phyloP scores from a whole-genome alignment of 2,329 filamentous ascomycete species.

The Atkinsonella hypoxylon region DNA sequence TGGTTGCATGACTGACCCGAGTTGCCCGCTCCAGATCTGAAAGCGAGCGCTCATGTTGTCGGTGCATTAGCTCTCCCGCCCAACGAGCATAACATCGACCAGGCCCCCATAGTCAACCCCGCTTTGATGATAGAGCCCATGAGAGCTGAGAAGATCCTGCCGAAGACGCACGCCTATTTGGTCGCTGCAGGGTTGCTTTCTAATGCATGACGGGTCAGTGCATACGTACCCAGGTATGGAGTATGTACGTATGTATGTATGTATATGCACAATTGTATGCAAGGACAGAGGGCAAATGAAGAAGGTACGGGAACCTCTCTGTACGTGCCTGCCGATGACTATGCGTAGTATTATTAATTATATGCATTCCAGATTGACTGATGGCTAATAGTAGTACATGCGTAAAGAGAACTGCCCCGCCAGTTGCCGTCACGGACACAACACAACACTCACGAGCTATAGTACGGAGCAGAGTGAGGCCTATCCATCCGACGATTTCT shows the following conservation, averaged over 20 bases:
- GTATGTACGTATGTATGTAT: no score
- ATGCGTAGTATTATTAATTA: no score
- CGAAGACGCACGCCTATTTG: not conserved
- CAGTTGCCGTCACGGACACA: not conserved
- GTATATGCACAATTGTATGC: conserved; percentile 2
- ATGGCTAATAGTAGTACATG: not conserved
- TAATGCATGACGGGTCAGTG: conserved; percentile 2
- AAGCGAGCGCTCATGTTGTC: conserved; percentile 1
- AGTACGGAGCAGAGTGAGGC: no score
- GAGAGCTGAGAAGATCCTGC: not conserved
- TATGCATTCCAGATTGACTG: conserved; percentile 2
- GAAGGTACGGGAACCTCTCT: not conserved
- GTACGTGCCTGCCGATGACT: no score
- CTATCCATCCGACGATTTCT: not conserved
- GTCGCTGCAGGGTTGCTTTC: conserved; percentile 1
- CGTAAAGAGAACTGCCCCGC: not conserved
- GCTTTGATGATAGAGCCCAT: no score
- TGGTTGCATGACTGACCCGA: not conserved
- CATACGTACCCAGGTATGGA: no score
- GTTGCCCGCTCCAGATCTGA: conserved; percentile 3
- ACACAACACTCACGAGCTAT: no score
- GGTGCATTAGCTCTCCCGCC: conserved; percentile 13
- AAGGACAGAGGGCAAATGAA: not conserved
- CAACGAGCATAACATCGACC: conserved; percentile 5
- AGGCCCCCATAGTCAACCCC: not conserved